Conservation (phyloP, 768 basidiomycete species). For the Pleurotus pulmonarius region DNA sequence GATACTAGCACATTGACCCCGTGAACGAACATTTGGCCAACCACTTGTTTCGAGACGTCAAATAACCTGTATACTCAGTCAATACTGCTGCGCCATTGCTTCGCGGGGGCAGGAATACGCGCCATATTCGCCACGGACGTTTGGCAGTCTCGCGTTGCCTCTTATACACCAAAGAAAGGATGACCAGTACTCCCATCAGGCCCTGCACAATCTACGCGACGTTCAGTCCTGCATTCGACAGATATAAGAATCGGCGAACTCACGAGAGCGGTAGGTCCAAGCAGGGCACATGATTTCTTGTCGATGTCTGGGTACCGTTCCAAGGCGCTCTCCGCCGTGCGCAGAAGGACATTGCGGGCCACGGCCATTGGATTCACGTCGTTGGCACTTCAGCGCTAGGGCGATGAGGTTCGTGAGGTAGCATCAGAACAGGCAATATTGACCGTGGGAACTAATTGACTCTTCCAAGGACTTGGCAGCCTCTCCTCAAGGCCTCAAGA, state of each 20-base stretch:
- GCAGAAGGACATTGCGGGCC: too few species aligned
- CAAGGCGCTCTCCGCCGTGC: neutral
- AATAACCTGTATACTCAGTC: conserved; percentile 56
- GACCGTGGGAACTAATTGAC: too few species aligned
- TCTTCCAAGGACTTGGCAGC: too few species aligned
- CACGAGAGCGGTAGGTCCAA: conserved; percentile 51
- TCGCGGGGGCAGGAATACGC: conserved; percentile 19
- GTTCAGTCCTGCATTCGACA: too few species aligned
- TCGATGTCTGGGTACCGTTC: conserved; percentile 39
- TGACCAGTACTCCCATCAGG: conserved; percentile 88
- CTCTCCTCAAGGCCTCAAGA: too few species aligned
- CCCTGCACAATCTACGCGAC: conserved; percentile 72
- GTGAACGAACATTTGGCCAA: conserved; percentile 83
- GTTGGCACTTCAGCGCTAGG: too few species aligned
- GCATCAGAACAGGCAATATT: too few species aligned
- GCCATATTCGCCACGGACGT: conserved; percentile 94
- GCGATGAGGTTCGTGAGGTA: too few species aligned
- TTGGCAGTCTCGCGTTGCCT: conserved; percentile 81
- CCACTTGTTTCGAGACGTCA: conserved; percentile 89
- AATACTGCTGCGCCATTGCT: neutral
- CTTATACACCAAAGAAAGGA: conserved; percentile 83
- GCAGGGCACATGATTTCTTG: conserved; percentile 44
- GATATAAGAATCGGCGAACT: conserved; percentile 10
- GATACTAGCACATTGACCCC: conserved; percentile 77
- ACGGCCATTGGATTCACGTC: too few species aligned